Evolutionary conservation across 306 rosid genomes (phyloP).

Genomic region (Trifolium pratense): DNA sequence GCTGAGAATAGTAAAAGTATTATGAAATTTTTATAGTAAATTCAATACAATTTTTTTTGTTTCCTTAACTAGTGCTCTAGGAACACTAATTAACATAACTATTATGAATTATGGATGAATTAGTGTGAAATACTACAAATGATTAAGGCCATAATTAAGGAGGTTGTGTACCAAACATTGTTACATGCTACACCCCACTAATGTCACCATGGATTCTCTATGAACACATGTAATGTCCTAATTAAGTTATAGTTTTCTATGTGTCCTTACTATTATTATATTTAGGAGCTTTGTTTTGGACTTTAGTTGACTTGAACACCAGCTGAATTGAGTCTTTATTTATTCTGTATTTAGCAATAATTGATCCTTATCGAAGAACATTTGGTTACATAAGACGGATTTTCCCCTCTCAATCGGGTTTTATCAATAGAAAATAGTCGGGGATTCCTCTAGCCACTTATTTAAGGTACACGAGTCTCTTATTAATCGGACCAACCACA

Average conservation of each 20-base stretch:
- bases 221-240: constrained; percentile 30
- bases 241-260: constrained; percentile 15
- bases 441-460: no score
- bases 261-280: constrained; percentile 16
- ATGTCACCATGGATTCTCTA: constrained; percentile 21
- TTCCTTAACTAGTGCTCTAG: no score
- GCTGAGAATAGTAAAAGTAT: no score
- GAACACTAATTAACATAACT: no score
- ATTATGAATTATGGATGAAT: neutral
- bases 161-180: neutral
- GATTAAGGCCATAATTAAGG: constrained; percentile 5
- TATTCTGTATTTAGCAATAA: no score
- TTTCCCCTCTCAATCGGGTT: neutral
- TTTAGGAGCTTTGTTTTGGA: constrained; percentile 30
- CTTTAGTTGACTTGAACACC: neutral
- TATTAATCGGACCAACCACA: neutral
- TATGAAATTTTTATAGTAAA: no score
- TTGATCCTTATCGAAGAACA: neutral
- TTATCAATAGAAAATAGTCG: no score
- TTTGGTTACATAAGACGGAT: no score
- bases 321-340: neutral
- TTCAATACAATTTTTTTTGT: no score
- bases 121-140: neutral
- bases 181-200: neutral
- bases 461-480: neutral